A percentile compares a stretch with the other conserved stretches of the same genome.
Conservation (phyloP, 208 protist genomes). For the Tritrichomonas foetus region DNA sequence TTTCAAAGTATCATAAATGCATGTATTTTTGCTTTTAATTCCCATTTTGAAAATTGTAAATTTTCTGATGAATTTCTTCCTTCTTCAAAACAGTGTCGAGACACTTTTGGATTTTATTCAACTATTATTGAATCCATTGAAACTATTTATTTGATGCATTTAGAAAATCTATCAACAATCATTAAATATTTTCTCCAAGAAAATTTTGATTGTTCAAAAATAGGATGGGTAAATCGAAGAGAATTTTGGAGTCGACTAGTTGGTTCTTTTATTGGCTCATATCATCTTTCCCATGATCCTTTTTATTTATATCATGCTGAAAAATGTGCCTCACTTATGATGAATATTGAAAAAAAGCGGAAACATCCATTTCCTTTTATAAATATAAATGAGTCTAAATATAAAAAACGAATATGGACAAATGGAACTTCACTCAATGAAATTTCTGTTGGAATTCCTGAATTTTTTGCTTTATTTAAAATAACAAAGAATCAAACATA, state of each 20-base stretch:
- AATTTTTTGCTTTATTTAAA: background rate
- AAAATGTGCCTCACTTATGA: no score
- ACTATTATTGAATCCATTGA: constrained; percentile 3
- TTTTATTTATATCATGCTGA: background rate
- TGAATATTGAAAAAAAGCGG: no score
- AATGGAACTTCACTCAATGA: background rate
- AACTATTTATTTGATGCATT: background rate
- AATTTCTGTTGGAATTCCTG: background rate
- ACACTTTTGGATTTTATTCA: background rate
- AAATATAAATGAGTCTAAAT: no score
- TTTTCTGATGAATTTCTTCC: background rate
- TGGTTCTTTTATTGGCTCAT: background rate
- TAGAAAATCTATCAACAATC: constrained; percentile 8
- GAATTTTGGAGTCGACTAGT: background rate
- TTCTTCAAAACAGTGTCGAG: background rate
- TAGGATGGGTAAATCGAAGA: background rate
- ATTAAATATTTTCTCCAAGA: no score
- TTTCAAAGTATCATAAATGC: no score
- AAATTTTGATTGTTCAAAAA: background rate
- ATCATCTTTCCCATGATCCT: background rate
- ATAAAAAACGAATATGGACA: background rate
- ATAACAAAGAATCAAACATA: background rate
- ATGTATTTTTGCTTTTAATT: no score
- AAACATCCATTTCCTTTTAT: no score
- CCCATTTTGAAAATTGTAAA: background rate